phyloP scores from a whole-genome alignment of 2,329 filamentous ascomycete species.

The Rhinocladiella similis region DNA sequence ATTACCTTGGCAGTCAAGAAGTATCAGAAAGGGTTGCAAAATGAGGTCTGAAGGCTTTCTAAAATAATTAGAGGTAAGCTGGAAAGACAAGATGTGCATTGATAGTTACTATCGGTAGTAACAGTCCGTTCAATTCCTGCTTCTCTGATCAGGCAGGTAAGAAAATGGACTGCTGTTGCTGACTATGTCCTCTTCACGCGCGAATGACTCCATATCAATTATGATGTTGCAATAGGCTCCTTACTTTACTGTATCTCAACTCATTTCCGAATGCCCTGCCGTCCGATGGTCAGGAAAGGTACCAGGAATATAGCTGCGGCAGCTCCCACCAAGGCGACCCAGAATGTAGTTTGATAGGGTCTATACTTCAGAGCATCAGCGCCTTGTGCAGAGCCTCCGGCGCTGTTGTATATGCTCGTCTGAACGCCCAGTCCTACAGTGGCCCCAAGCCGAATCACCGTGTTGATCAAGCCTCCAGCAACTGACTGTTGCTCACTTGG shows the following conservation, averaged over 20 bases:
- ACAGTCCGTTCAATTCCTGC: too few relatives aligned
- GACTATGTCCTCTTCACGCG: too few relatives aligned
- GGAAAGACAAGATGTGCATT: too few relatives aligned
- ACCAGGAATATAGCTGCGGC: slow-evolving; percentile 26
- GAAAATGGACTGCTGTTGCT: too few relatives aligned
- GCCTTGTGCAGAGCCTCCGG: slow-evolving; percentile 21
- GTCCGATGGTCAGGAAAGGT: slow-evolving; percentile 29
- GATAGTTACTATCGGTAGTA: too few relatives aligned
- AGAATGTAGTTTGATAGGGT: slow-evolving; percentile 30
- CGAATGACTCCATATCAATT: too few relatives aligned
- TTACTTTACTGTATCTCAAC: background rate
- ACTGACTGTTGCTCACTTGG: slow-evolving; percentile 64
- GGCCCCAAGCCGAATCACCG: slow-evolving; percentile 60
- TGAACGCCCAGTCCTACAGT: slow-evolving; percentile 63
- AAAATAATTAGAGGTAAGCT: too few relatives aligned
- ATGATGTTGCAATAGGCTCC: background rate
- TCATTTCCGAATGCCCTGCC: slow-evolving; percentile 26
- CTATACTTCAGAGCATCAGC: slow-evolving; percentile 20
- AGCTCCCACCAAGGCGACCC: slow-evolving; percentile 26
- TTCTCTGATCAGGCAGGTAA: too few relatives aligned
- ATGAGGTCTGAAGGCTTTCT: too few relatives aligned
- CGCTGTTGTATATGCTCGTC: slow-evolving; percentile 47
- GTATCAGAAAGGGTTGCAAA: too few relatives aligned
- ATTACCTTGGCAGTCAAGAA: too few relatives aligned
- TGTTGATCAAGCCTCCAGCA: slow-evolving; percentile 69